Conservation (phyloP, 768 basidiomycete genomes). For the Arthromyces matolae region DNA sequence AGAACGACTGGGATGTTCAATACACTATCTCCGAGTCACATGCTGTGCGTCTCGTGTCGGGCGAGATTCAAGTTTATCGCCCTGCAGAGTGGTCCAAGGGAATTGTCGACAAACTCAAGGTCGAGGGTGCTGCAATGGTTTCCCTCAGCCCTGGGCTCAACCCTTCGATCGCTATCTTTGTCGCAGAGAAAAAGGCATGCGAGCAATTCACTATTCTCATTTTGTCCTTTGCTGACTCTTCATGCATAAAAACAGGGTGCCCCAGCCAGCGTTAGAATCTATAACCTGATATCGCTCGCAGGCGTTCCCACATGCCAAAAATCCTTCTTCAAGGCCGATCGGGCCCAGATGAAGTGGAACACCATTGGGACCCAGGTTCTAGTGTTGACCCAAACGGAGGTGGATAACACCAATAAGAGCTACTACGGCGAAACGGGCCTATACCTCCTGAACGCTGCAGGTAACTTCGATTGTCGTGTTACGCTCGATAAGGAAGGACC, state of each 20-base stretch:
- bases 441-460: slow-evolving; percentile 87
- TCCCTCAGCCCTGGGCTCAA: slow-evolving; percentile 81
- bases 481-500: slow-evolving; percentile 93
- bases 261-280: slow-evolving; percentile 85
- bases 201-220: neutral
- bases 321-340: slow-evolving; percentile 94
- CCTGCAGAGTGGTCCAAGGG: slow-evolving; percentile 80
- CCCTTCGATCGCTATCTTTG: slow-evolving; percentile 86
- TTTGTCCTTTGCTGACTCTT: neutral
- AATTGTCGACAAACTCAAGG: slow-evolving; percentile 74
- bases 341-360: slow-evolving; percentile 94
- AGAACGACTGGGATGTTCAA: slow-evolving; percentile 88
- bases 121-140: slow-evolving; percentile 78
- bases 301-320: slow-evolving; percentile 77
- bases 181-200: slow-evolving; percentile 87
- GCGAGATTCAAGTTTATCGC: slow-evolving; percentile 81
- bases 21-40: slow-evolving; percentile 88
- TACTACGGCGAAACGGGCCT: slow-evolving; percentile 98
- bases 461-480: slow-evolving; percentile 91
- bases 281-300: slow-evolving; percentile 60
- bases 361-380: slow-evolving; percentile 88
- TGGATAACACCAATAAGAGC: slow-evolving; percentile 94
- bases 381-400: slow-evolving; percentile 91
- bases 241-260: slow-evolving; percentile 52
- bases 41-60: slow-evolving; percentile 74